These are phyloP conservation scores for Cercospora citrullina DNA, from an alignment of 2,329 filamentous ascomycete genomes.

Conservation along the genomic window DNA sequence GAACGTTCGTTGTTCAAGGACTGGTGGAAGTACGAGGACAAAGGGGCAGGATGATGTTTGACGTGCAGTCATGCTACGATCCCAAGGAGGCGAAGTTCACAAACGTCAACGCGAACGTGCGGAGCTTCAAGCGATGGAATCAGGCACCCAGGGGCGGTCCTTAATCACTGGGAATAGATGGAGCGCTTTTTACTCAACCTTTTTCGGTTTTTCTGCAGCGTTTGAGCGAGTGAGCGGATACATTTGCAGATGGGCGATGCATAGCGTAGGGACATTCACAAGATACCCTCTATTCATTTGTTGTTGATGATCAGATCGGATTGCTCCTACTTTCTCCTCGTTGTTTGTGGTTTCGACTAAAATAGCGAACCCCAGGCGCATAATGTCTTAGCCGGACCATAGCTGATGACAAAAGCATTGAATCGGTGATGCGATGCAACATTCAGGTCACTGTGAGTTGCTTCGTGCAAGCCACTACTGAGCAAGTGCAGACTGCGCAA, in stretches of 20 bases:
- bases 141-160: slow-evolving; percentile 45
- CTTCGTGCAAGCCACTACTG: neutral
- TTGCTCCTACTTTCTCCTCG: neutral
- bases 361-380: neutral
- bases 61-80: slow-evolving; percentile 50
- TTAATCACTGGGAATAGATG: slow-evolving; percentile 25
- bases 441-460: neutral
- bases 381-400: neutral
- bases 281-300: slow-evolving; percentile 7
- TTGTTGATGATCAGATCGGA: neutral
- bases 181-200: neutral
- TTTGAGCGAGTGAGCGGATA: slow-evolving; percentile 18
- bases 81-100: slow-evolving; percentile 45
- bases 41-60: slow-evolving; percentile 45
- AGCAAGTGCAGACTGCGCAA: neutral
- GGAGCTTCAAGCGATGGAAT: slow-evolving; percentile 37
- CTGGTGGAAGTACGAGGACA: slow-evolving; percentile 49
- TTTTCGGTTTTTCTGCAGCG: slow-evolving; percentile 16
- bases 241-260: slow-evolving; percentile 10
- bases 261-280: slow-evolving; percentile 7
- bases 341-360: neutral
- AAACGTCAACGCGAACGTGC: slow-evolving; percentile 33
- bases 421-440: neutral
- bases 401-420: neutral
- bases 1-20: slow-evolving; percentile 48